These are phyloP conservation scores for Aspergillaceae sp. DNA, from an alignment of 2,329 filamentous ascomycete species.

Conservation along the genomic window DNA sequence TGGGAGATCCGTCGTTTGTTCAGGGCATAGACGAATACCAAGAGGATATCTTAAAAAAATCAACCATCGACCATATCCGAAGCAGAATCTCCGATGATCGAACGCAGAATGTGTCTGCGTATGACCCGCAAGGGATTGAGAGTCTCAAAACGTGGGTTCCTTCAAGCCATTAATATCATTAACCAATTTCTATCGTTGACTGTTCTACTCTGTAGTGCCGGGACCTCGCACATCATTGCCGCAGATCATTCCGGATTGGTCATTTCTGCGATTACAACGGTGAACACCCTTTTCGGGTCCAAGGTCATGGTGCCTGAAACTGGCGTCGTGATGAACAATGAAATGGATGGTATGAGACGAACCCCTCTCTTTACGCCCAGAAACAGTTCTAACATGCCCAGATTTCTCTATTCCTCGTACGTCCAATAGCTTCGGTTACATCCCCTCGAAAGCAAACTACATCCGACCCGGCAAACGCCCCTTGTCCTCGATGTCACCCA, in stretches of 20 bases:
- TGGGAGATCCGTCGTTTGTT: slow-evolving; percentile 77
- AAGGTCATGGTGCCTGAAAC: slow-evolving; percentile 70
- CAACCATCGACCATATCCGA: slow-evolving; percentile 53
- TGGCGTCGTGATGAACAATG: slow-evolving; percentile 65
- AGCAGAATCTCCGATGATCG: slow-evolving; percentile 60
- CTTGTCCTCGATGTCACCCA: slow-evolving; percentile 70
- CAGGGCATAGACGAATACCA: slow-evolving; percentile 56
- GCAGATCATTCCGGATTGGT: slow-evolving; percentile 67
- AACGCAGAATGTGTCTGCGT: slow-evolving; percentile 64
- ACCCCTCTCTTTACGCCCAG: not conserved
- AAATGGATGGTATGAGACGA: slow-evolving; percentile 49
- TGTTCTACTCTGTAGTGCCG: slow-evolving; percentile 26
- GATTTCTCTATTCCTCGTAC: slow-evolving; percentile 79
- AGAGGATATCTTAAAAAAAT: slow-evolving; percentile 54
- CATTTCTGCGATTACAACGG: slow-evolving; percentile 73
- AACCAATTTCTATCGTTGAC: not conserved
- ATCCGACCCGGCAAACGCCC: slow-evolving; percentile 74
- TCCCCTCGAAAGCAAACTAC: slow-evolving; percentile 71
- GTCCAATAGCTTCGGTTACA: slow-evolving; percentile 76
- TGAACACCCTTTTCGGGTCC: slow-evolving; percentile 80
- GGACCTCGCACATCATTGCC: slow-evolving; percentile 50
- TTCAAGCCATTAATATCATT: not conserved
- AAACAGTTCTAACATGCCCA: slow-evolving; percentile 43
- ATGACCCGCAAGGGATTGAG: slow-evolving; percentile 61
- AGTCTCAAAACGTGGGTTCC: slow-evolving; percentile 50